Evolutionary conservation across 2,329 filamentous ascomycete genomes (phyloP).

Genomic region (Ilyonectria robusta): DNA sequence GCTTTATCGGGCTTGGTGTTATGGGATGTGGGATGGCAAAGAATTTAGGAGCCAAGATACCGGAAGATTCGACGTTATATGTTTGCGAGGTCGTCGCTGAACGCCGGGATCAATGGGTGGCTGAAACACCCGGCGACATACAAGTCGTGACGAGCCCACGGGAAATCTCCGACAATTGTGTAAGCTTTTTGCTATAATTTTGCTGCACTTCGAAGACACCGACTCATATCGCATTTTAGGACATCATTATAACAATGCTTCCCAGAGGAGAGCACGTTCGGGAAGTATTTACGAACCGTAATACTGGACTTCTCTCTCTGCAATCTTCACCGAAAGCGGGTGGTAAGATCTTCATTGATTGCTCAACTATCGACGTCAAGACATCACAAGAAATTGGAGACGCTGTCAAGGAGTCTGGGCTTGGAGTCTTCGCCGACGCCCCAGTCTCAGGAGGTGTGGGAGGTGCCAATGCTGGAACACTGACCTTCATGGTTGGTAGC

Average conservation of each 20-base stretch:
- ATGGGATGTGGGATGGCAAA: constrained; percentile 55
- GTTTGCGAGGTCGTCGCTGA: constrained; percentile 46
- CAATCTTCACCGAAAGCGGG: background rate
- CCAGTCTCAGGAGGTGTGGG: constrained; percentile 33
- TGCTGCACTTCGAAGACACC: too few relatives aligned
- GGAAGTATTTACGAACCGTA: constrained; percentile 16
- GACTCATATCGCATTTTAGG: background rate
- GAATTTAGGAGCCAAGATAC: constrained; percentile 49
- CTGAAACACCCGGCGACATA: constrained; percentile 6
- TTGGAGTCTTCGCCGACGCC: constrained; percentile 29
- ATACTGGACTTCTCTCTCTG: constrained; percentile 9
- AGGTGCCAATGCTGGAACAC: constrained; percentile 27
- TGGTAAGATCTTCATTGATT: constrained; percentile 22
- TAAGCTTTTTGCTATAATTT: background rate
- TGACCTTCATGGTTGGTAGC: constrained; percentile 38
- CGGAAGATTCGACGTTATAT: constrained; percentile 43
- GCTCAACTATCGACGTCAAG: constrained; percentile 25
- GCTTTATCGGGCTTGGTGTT: constrained; percentile 48
- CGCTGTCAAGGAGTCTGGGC: constrained; percentile 10
- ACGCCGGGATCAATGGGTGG: constrained; percentile 11
- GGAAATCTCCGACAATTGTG: background rate
- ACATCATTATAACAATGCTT: constrained; percentile 31
- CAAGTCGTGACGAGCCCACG: background rate
- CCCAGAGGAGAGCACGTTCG: constrained; percentile 18
- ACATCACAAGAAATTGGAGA: constrained; percentile 9